Evolutionary conservation across 495 filamentous ascomycete genomes (phyloP), one percentile per base, ranked within the genome.

Genomic region (Daldinia bambusicola): DNA sequence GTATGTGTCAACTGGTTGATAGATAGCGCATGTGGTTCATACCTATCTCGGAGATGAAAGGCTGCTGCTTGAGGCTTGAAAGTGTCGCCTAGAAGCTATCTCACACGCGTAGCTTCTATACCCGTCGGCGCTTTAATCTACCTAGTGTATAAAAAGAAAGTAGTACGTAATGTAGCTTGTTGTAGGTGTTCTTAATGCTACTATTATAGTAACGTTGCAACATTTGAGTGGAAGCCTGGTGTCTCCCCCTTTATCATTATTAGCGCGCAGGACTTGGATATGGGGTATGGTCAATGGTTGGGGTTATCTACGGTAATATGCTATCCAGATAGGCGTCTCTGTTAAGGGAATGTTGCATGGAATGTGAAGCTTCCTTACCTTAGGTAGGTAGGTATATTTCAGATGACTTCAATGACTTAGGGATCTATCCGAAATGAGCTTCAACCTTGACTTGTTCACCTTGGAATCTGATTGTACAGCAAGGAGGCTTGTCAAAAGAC

Each of bases 291-390:
- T 61, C 34, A 60, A 61, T 38, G 26, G 50, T 72, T 45, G 65
- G 69, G 70, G 56, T 30, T 52, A 65, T 67, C 70, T 68, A 68
- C 32, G 41, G 64, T 41, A 38, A 53, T 50, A 68, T 37, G 26
- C 10, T 30, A 45, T 61, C n/a, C 55, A 60, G 50, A 68, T 68
- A 61, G 65, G 57, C 36, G 48, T 26, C 38, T 68, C 10, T 57
- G 52, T 61, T 41, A 45, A 55, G 41, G 65, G 70, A 72, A 65
- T 43, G 70, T 72, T 72, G 70, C 70, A 72, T 72, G 70, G 70
- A 61, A 72, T 64, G 65, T 41, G 55, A 61, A 38, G 26, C 26
- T 59, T 55, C 55, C 30, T 2, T 10, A n/a, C n/a, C n/a, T n/a
- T n/a, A n/a, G n/a, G n/a, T n/a, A n/a, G n/a, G n/a, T n/a, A n/a